Evolutionary conservation across 495 filamentous ascomycete species (phyloP), one percentile per base, ranked within the genome.

Genomic region (Antarctomyces pellizariae): DNA sequence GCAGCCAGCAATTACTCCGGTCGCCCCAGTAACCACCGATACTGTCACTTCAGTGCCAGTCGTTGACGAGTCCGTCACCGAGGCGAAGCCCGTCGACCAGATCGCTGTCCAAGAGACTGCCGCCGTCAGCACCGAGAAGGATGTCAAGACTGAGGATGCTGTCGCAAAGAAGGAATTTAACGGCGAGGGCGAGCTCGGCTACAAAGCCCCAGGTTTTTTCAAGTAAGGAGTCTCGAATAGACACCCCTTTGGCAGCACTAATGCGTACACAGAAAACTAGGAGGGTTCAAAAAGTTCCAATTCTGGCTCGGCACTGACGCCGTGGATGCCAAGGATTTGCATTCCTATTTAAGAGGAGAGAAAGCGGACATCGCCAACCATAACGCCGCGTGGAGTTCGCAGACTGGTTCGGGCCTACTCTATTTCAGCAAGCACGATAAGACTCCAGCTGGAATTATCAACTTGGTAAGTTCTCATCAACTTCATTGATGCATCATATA

Each of bases 401-500:
- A 89, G 55, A 95, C 86, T 32, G 83, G 86, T 43, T 92, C 89
- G 64, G 86, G 86, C 50, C 71, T 97, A 4, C 56, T 93, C 18
- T 90, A 86, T 61, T 79, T 77, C 51, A 67, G 69, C 49, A 93
- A 93, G 71, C 65, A 74, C 39, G 64, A 69, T 29, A 54, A 56
- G 24, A 65, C 59, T 25, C 83, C 83, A 17, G 59, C 67, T 33
- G 75, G 77, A 30, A 74, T 82, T 36, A 66, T 92, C 49, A 82
- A 83, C 45, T 47, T 93, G 39, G 80, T 91, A 60, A 39, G 73
- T 30, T 29, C 13, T 14, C 4, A 25, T 21, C 11, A 9, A 7
- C 18, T 14, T 9, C 10, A 24, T 12, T 2, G 2, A 3, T 15
- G 23, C 14, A 7, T 3, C 7, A 25, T 6, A 23, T 18, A 13